Conservation (phyloP, 768 basidiomycete species). For the Dentipellis fragilis region DNA sequence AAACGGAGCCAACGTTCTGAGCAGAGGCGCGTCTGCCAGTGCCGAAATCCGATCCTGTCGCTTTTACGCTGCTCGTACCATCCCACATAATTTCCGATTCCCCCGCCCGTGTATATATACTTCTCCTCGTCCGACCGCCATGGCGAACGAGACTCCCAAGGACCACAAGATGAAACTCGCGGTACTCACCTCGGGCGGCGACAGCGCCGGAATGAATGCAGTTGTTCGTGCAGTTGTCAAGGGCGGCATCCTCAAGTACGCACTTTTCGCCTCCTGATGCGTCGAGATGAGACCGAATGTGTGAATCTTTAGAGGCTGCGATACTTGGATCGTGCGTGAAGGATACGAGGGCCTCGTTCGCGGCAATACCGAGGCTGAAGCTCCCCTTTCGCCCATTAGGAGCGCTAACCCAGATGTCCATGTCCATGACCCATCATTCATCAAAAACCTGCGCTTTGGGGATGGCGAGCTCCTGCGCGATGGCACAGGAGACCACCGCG, state of each 20-base stretch:
- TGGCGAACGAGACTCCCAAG: background rate
- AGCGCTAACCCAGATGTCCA: slow-evolving; percentile 15
- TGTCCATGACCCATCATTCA: slow-evolving; percentile 27
- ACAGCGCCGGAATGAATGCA: slow-evolving; percentile 97
- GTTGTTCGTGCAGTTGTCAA: slow-evolving; percentile 91
- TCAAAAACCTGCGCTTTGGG: slow-evolving; percentile 75
- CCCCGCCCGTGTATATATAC: background rate
- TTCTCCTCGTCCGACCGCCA: background rate
- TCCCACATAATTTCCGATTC: slow-evolving; percentile 8
- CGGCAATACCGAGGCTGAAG: slow-evolving; percentile 46
- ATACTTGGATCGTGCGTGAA: slow-evolving; percentile 93
- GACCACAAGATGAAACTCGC: slow-evolving; percentile 68
- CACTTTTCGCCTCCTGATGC: slow-evolving; percentile 3
- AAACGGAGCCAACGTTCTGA: background rate
- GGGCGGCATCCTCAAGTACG: slow-evolving; percentile 81
- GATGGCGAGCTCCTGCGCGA: slow-evolving; percentile 70
- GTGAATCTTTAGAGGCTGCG: slow-evolving; percentile 65
- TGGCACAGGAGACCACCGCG: slow-evolving; percentile 64
- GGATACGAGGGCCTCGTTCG: slow-evolving; percentile 97
- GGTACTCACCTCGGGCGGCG: slow-evolving; percentile 91
- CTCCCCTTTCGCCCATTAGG: slow-evolving; percentile 3
- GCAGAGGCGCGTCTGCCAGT: background rate
- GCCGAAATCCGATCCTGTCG: background rate
- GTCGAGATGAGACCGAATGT: background rate
- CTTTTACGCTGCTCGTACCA: background rate